Base-by-base conservation (phyloP, 2,329 filamentous ascomycete genomes). In the Nectriaceae sp. region DNA sequence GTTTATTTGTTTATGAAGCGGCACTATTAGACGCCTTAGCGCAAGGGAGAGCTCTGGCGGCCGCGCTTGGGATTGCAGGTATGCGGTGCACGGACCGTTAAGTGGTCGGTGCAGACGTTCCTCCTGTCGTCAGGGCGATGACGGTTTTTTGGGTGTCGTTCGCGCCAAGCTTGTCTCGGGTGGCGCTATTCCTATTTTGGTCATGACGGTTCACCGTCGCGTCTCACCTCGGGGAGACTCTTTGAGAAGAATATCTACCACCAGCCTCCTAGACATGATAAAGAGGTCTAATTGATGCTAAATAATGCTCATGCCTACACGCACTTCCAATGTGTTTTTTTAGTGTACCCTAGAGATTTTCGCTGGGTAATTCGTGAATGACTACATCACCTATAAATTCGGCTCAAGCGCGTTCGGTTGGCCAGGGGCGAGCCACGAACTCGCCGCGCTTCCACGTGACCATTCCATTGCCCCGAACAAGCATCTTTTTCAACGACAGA, bases 1-100 rank as follows among this genome's bases (percentile, higher is more conserved):
- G 65, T 67, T 67, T 67, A 64, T 67, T 67, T 67, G 56, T 66
- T 66, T 66, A 67, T 65, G 54, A 54, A 52, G 15, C 49, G 49
- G 42, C 49, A 45, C 38, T 51, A 57, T 58, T 59, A 54, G 51
- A 40, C 50, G 50, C 46, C 46, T 55, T 63, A 55, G 58, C 55
- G 50, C 55, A 59, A 47, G 50, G 48, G 51, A 39, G 35, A 47
- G 40, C 44, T 49, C 44, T 44, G 47, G 44, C 47, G 52, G 43
- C 42, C 40, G 37, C 42, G 51, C 41, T 42, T 38, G 24, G 37
- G 19, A 26, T 40, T 47, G 43, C 37, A 50, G 54, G 62, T 45
- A 61, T 53, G 54, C 45, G 3, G 46, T 38, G 63, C 64, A 62
- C 61, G 58, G 54, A 21, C 57, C 64, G 39, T 21, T 3, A 6